Evolutionary conservation across 163 green algal genomes (phyloP), one percentile per base, ranked within the genome.

Genomic region (Dunaliella salina): DNA sequence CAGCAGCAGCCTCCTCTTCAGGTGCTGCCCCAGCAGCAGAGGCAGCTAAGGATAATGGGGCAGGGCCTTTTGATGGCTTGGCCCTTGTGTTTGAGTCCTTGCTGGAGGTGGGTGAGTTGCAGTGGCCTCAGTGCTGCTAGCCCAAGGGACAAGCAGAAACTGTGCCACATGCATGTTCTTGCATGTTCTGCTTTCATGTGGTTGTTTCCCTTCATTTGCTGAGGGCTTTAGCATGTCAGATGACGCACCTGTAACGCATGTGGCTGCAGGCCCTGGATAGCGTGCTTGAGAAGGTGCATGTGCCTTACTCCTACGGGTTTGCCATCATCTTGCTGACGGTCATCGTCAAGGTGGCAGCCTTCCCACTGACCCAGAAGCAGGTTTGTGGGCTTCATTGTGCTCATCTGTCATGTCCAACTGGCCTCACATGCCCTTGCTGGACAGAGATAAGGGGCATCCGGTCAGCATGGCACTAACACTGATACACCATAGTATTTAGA

Each of bases 221-320:
- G n/a, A n/a, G n/a, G n/a, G n/a, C n/a, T n/a, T n/a, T n/a, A n/a
- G n/a, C n/a, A 50, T 50, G 40, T 8, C 40, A 50, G 4, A 50
- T 50, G 40, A 50, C 40, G 8, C 40, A 3, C 8, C 40, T 50
- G 40, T 8, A 50, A 3, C 8, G 40, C 8, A 8, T 50, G 40
- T 50, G 40, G 40, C 40, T 89, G 57, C 90, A 96, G 92, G 35
- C 91, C 20, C 91, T 98, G 33, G 94, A 97, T 86, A 83, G 80
- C 63, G 90, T 89, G 0, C 79, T 98, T 30, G 87, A 90, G 63
- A 87, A 85, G 29, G 82, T 91, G 24, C 69, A 89, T 85, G 90
- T 98, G 20, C 96, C 97, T 22, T 98, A 99, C 87, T 95, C 95
- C 24, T 99, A 99, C 85, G 97, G 97, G 46, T 99, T 97, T 87